Base-by-base conservation (phyloP, 352 stramenopile species). In the Pythium grandisporangium region DNA sequence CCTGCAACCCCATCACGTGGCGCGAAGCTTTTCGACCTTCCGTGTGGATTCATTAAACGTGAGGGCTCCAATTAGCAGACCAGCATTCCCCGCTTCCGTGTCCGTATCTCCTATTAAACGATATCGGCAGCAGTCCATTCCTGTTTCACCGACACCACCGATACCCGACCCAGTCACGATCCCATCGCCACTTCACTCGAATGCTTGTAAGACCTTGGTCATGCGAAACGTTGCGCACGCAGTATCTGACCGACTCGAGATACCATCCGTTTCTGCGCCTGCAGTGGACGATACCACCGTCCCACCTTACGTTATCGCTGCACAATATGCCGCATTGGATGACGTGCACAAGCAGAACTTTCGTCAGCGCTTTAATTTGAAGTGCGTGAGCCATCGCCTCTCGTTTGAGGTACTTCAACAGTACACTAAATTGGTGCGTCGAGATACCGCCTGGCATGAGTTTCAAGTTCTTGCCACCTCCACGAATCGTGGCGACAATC, bases 321-420 rank as follows among this genome's bases (percentile, higher is more conserved):
- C 67, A n/a, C 64, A 85, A 51, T 85, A 81, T 30, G 54, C 55
- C 27, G 59, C 66, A 6, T 44, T 85, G 16, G 56, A 63, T 4
- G 58, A 75, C 10, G 43, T 53, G 4, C 45, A 78, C 32, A 58
- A 72, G 27, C 55, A 53, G 13, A 77, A 81, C 38, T 66, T 83
- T 37, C 63, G 63, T 36, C 51, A 73, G 22, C 64, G 72, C n/a
- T 85, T 79, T 45, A 61, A 71, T 33, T 55, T 72, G 17, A 73
- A 75, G 39, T 53, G 52, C 17, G 58, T 85, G 13, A 78, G 72
- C 21, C 72, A 85, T 34, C 69, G 73, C 2, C 55, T 83, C n/a
- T 78, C 60, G n/a, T 79, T 64, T 37, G 55, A 60, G 20, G 61
- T 85, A 26, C 55, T 85, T 6, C 63, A 80, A 36, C 69, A 85